phyloP scores from a whole-genome alignment of 2,329 filamentous ascomycete species.

The Cercospora sp. region DNA sequence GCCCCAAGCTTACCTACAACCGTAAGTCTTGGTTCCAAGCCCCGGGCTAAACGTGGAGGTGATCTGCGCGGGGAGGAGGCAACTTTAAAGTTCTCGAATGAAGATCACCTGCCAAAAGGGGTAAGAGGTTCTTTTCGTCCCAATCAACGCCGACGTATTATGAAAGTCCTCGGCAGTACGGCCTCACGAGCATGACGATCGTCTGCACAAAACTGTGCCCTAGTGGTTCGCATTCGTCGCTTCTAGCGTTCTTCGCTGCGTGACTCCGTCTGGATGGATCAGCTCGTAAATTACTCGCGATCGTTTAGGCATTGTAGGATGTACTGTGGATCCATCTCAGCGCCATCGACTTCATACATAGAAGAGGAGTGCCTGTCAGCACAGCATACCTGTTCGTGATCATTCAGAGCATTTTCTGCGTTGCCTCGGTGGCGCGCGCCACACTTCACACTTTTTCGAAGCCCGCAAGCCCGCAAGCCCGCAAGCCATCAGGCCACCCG shows the following conservation, averaged over 20 bases:
- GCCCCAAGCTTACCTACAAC: background rate
- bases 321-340: background rate
- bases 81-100: background rate
- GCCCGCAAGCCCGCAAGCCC: background rate
- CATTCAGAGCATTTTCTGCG: background rate
- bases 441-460: background rate
- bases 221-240: background rate
- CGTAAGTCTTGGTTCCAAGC: background rate
- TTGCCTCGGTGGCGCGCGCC: background rate
- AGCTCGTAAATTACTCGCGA: background rate
- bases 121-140: background rate
- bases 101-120: background rate
- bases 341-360: conserved; percentile 2
- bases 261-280: background rate
- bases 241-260: background rate
- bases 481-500: background rate
- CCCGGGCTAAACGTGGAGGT: background rate
- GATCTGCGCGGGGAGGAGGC: conserved; percentile 5
- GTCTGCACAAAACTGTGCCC: background rate
- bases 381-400: background rate
- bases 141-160: background rate
- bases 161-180: background rate
- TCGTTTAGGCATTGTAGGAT: background rate
- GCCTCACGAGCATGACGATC: background rate
- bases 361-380: background rate